A percentile compares a stretch with the other conserved stretches of the same genome.
Conservation (phyloP, 106 monocot species). For the Dendrobium chrysotoxum region DNA sequence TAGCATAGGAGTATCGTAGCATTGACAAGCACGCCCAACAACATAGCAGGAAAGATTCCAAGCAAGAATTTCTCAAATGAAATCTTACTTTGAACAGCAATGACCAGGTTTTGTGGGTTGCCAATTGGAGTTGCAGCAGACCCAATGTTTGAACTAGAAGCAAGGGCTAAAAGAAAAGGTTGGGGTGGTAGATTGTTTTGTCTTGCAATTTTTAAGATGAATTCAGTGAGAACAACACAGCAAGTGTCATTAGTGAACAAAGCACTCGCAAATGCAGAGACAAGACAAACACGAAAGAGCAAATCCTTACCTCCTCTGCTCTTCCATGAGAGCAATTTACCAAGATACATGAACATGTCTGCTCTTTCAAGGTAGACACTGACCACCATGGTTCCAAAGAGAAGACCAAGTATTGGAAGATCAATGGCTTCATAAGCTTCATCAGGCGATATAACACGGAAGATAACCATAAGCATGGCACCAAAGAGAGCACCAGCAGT, state of each 20-base stretch:
- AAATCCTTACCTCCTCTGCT: constrained; percentile 40
- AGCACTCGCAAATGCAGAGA: constrained; percentile 37
- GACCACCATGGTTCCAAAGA: constrained; percentile 61
- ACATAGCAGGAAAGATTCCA: constrained; percentile 37
- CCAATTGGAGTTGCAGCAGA: constrained; percentile 45
- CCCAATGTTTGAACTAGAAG: constrained; percentile 46
- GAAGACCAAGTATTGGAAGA: constrained; percentile 52
- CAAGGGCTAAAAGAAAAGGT: constrained; percentile 47
- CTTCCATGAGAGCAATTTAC: constrained; percentile 37
- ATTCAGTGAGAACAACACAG: constrained; percentile 45
- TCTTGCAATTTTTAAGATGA: constrained; percentile 33
- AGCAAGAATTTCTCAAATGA: constrained; percentile 36
- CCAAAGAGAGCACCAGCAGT: constrained; percentile 46
- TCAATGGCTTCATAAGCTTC: constrained; percentile 42
- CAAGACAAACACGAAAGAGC: constrained; percentile 35
- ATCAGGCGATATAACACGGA: constrained; percentile 39
- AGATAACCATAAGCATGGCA: constrained; percentile 44
- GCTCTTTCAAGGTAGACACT: constrained; percentile 40
- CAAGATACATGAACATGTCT: constrained; percentile 42
- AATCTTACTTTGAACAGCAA: constrained; percentile 43
- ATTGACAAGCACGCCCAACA: constrained; percentile 28
- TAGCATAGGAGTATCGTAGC: constrained; percentile 16
- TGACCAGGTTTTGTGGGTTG: constrained; percentile 48
- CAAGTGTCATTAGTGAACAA: constrained; percentile 49
- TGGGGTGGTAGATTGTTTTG: constrained; percentile 39